These are phyloP conservation scores for Phtheirospermum japonicum DNA, from an alignment of 257 asterid genomes.

Conservation along the genomic window DNA sequence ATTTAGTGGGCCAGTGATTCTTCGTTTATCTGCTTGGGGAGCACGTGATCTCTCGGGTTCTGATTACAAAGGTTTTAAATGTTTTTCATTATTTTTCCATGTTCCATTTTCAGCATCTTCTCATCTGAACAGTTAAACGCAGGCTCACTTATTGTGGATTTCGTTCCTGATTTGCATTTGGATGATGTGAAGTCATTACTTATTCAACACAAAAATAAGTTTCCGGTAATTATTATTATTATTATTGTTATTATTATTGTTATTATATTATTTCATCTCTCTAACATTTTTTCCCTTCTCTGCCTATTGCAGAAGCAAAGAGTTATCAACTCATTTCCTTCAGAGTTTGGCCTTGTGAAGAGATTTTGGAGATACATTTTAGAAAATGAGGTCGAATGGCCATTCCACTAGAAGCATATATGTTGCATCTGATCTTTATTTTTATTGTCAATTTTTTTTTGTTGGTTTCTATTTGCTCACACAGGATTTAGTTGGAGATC, in stretches of 20 bases:
- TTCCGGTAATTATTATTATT: slow-evolving; percentile 46
- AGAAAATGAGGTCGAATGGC: slow-evolving; percentile 61
- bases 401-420: slow-evolving; percentile 27
- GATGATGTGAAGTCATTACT: slow-evolving; percentile 72
- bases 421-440: slow-evolving; percentile 26
- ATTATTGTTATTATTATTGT: not conserved
- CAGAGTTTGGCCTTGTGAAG: slow-evolving; percentile 68
- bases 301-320: slow-evolving; percentile 71
- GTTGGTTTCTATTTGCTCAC: slow-evolving; percentile 26
- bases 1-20: slow-evolving; percentile 95
- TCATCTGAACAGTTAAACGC: slow-evolving; percentile 33
- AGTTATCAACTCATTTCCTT: slow-evolving; percentile 66
- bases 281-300: not conserved
- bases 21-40: slow-evolving; percentile 96
- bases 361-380: slow-evolving; percentile 89
- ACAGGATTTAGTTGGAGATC: slow-evolving; percentile 64
- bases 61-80: slow-evolving; percentile 63
- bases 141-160: slow-evolving; percentile 81
- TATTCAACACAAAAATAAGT: slow-evolving; percentile 58
- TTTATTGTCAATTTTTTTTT: slow-evolving; percentile 11
- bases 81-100: not conserved
- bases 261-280: slow-evolving; percentile 10
- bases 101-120: slow-evolving; percentile 18
- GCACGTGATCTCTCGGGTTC: slow-evolving; percentile 79
- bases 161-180: slow-evolving; percentile 62